Evolutionary conservation across 805 yeast species (phyloP).

Genomic region (Lachancea waltii): DNA sequence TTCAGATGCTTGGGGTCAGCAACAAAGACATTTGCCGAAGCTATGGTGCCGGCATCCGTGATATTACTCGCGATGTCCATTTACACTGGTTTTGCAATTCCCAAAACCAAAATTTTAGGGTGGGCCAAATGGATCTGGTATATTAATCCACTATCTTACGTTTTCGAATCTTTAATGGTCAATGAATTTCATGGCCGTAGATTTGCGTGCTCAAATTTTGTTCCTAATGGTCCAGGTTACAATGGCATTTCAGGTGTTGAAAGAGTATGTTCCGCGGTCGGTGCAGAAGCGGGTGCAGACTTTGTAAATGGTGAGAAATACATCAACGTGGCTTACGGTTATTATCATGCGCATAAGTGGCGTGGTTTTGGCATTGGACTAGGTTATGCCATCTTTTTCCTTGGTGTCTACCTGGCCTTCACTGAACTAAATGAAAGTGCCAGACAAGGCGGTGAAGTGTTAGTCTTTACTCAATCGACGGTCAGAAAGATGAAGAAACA

Average conservation of each 20-base stretch:
- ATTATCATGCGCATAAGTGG: conserved; percentile 47
- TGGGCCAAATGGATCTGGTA: conserved; percentile 66
- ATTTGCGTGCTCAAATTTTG: conserved; percentile 41
- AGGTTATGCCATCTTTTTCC: conserved; percentile 50
- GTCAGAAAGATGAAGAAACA: conserved; percentile 42
- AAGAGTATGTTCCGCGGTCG: conserved; percentile 51
- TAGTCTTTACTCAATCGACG: conserved; percentile 49
- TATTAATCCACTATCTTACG: conserved; percentile 50
- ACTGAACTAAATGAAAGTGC: conserved; percentile 57
- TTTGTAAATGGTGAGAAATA: conserved; percentile 49
- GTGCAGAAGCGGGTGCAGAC: conserved; percentile 46
- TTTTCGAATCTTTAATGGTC: conserved; percentile 51
- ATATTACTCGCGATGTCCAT: conserved; percentile 43
- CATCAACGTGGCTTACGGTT: conserved; percentile 39
- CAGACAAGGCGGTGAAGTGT: conserved; percentile 63
- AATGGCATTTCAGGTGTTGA: conserved; percentile 29
- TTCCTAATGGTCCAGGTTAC: conserved; percentile 46
- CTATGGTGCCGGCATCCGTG: conserved; percentile 54
- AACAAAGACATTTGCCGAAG: conserved; percentile 42
- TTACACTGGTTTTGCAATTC: conserved; percentile 54
- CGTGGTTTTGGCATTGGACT: conserved; percentile 57
- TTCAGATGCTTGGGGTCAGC: conserved; percentile 49
- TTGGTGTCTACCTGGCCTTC: conserved; percentile 44
- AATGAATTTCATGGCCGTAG: conserved; percentile 47
- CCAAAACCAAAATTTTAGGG: conserved; percentile 49